Evolutionary conservation across 2,329 filamentous ascomycete genomes (phyloP), one percentile per base, ranked within the genome.

Genomic region (Coniochaeta pulveracea): DNA sequence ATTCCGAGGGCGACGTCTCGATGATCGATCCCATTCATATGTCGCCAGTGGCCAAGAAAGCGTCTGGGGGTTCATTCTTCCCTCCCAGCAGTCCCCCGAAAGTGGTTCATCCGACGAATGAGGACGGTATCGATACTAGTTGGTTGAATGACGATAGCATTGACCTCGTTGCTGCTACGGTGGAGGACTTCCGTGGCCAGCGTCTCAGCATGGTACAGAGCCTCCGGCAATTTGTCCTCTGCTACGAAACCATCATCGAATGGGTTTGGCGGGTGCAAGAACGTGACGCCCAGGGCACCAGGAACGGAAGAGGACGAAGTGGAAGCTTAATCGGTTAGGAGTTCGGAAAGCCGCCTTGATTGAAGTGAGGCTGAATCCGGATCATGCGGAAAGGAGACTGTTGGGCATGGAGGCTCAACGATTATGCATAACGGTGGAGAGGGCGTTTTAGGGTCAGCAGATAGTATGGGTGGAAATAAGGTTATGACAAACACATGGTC

Each of bases 201-300:
- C 67, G 91, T 43, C 60, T 95, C 14, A 95, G 86, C 56, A 98
- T 96, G 88, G 89, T 98, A 26, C 91, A 96, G 57, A 95, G 82
- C 47, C 61, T 96, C 37, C 69, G 85, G 39, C 91, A 98, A 54
- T 96, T 82, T 58, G 89, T 95, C 32, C 73, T 98, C 21, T 98
- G 91, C 56, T 98, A 98, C 55, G 91, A 98, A 61, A 93, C 84
- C 25, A 70, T 96, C 6, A 61, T 93, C 35, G 89, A 96, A 57
- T 98, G 89, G 86, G 57, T 91, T 18, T 60, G 57, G 45, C 57
- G 69, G 41, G 46, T 64, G 24, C 61, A 72, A 34, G 64, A 64
- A 26, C 41, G 40, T 9, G 39, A 36, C n/a, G n/a, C n/a, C n/a
- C n/a, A n/a, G n/a, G n/a, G n/a, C 2, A 26, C 17, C 12, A 17